Evolutionary conservation across 148 eudicot genomes (phyloP), one percentile per base, ranked within the genome.

Genomic region (Agrostemma githago): DNA sequence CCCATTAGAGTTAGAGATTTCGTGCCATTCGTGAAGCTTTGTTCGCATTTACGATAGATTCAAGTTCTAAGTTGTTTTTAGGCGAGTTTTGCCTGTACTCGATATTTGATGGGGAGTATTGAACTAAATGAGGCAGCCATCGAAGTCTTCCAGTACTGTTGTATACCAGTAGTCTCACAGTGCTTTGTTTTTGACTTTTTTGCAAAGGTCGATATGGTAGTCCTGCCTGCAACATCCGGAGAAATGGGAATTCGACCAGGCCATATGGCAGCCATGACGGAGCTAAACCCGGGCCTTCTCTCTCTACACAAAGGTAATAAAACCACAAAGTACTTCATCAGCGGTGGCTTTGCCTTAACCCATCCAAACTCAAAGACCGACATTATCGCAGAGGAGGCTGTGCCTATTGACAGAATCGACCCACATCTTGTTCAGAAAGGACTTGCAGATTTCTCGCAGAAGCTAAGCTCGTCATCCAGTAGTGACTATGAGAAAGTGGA

Each of bases 241-340:
- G 86, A 89, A 77, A 88, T 92, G 95, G 90, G 97, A 75, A 78
- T 89, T 76, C 85, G 85, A 59, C 95, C 92, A 5, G 97, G 97
- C 46, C 95, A 92, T 3, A 80, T 88, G 16, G 73, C 95, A 14
- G 82, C 89, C 67, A 87, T 92, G 69, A 76, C 92, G 2, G 97
- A 92, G 80, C 88, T 92, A 53, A 89, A 89, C 64, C 92, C 90
- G 0, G 94, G 97, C 41, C 63, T 86, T 37, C 72, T 92, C 69
- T 77, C 89, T 0, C 84, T 92, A 43, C 97, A 86, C n/a, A 81
- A 92, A 60, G 94, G 88, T 2, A 82, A 72, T 17, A 87, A 89
- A 46, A 85, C 85, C 62, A 77, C 80, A 0, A 86, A 91, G 75
- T 91, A 88, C 62, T 88, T 90, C 56, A 68, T 92, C 21, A 86